Percentiles rank a stretch among this genome's conserved stretches.
phyloP scores from a whole-genome alignment of 2,329 filamentous ascomycete species.

The Colletotrichum zoysiae region DNA sequence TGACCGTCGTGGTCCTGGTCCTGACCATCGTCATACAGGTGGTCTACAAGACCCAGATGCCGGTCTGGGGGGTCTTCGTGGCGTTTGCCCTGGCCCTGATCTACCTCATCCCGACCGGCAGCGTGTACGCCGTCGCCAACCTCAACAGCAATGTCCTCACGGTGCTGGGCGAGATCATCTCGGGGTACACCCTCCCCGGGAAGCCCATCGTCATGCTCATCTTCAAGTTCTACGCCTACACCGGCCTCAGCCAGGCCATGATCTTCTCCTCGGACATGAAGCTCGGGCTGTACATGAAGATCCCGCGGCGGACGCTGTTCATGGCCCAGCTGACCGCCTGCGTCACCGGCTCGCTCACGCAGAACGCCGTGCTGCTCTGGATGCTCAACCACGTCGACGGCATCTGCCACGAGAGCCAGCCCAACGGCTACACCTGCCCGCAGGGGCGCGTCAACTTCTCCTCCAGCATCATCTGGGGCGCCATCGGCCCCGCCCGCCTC shows the following conservation, averaged over 20 bases:
- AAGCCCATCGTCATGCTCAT: constrained; percentile 54
- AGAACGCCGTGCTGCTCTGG: constrained; percentile 52
- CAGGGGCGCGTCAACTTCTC: constrained; percentile 62
- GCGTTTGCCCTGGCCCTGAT: constrained; percentile 57
- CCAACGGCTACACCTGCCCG: constrained; percentile 62
- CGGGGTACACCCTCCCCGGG: constrained; percentile 63
- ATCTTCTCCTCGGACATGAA: constrained; percentile 63
- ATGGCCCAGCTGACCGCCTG: constrained; percentile 72
- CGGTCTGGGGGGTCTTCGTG: constrained; percentile 67
- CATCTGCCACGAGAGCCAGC: constrained; percentile 56
- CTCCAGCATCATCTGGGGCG: constrained; percentile 63
- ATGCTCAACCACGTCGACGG: constrained; percentile 52
- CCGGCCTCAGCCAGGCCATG: constrained; percentile 52
- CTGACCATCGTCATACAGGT: constrained; percentile 54
- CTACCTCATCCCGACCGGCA: constrained; percentile 65
- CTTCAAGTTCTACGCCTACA: constrained; percentile 53
- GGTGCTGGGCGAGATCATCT: constrained; percentile 35
- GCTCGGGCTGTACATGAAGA: constrained; percentile 63
- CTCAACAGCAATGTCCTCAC: constrained; percentile 59
- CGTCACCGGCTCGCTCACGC: constrained; percentile 59
- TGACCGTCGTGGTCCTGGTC: constrained; percentile 50
- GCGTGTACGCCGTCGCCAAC: constrained; percentile 59
- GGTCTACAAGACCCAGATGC: constrained; percentile 67
- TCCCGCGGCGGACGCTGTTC: constrained; percentile 70
- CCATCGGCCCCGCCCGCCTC: constrained; percentile 62